Conservation (phyloP, 768 basidiomycete genomes). For the Tulasnella sp. region DNA sequence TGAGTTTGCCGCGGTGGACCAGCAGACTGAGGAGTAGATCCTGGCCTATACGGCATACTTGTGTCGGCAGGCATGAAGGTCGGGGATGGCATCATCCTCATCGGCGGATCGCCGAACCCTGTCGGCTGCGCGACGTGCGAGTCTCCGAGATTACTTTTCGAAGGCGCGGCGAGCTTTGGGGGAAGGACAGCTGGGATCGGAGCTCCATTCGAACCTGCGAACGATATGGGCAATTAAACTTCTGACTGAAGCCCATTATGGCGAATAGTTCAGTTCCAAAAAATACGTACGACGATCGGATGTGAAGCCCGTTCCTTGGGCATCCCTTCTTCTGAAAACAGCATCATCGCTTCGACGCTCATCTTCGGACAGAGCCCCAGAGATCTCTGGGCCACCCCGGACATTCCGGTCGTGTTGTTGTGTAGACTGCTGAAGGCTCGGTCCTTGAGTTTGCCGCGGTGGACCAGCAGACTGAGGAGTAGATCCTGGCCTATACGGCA, state of each 20-base stretch:
- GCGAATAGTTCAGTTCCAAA: background rate
- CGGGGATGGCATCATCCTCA: conserved; percentile 84
- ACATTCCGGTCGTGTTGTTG: conserved; percentile 77
- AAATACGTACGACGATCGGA: conserved; percentile 70
- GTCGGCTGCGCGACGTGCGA: conserved; percentile 83
- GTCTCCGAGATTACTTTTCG: conserved; percentile 75
- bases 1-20: conserved; percentile 47
- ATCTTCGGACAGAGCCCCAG: conserved; percentile 77
- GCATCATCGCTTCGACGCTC: conserved; percentile 97
- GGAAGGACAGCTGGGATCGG: conserved; percentile 82
- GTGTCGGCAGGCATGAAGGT: conserved; percentile 71
- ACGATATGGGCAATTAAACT: conserved; percentile 4
- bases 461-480: conserved; percentile 52
- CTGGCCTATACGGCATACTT: conserved; percentile 20
- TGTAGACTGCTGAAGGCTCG: conserved; percentile 68
- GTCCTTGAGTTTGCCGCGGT: conserved; percentile 45
- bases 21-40: conserved; percentile 49
- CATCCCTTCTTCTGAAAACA: conserved; percentile 97
- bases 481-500: conserved; percentile 20
- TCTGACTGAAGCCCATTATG: background rate
- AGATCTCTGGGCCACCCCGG: conserved; percentile 60
- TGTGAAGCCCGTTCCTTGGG: conserved; percentile 72
- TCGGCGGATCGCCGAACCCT: conserved; percentile 72
- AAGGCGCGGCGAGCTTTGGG: conserved; percentile 82
- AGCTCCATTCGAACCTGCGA: conserved; percentile 86